A percentile compares a stretch with the other conserved stretches of the same genome.
Evolutionary conservation across 2,329 filamentous ascomycete species (phyloP).

Genomic region (Neofusicoccum parvum): DNA sequence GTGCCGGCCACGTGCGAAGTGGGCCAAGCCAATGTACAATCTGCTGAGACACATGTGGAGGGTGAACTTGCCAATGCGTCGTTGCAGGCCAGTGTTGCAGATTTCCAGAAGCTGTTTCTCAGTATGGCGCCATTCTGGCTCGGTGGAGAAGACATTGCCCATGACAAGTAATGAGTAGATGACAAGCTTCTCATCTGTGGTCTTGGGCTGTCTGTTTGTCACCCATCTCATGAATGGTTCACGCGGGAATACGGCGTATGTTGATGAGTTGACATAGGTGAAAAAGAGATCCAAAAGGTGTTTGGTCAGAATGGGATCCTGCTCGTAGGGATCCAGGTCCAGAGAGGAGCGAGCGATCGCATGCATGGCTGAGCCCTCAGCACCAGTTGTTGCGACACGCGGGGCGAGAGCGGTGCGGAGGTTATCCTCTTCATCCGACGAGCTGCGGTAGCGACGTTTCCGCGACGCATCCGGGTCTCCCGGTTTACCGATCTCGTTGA

Average conservation of each 20-base stretch:
- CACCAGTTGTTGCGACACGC: not conserved
- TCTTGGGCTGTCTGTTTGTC: constrained; percentile 50
- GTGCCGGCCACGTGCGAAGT: constrained; percentile 62
- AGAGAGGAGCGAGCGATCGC: not conserved
- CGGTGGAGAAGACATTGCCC: constrained; percentile 57
- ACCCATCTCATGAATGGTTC: constrained; percentile 59
- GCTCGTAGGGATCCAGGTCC: constrained; percentile 54
- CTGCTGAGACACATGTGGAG: constrained; percentile 69
- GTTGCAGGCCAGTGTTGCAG: constrained; percentile 3
- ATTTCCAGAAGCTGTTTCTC: constrained; percentile 13
- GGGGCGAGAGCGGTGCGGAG: not conserved
- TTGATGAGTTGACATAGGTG: constrained; percentile 55
- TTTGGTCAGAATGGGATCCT: constrained; percentile 52
- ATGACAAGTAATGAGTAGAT: constrained; percentile 62
- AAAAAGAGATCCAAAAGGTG: constrained; percentile 61
- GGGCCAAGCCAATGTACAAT: constrained; percentile 68
- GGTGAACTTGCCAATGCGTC: constrained; percentile 53
- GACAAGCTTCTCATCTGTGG: constrained; percentile 59
- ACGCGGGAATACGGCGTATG: constrained; percentile 60
- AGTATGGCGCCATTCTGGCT: constrained; percentile 54
- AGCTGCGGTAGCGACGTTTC: constrained; percentile 17
- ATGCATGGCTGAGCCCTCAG: not conserved
- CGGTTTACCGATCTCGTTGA: constrained; percentile 1
- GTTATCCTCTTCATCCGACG: constrained; percentile 1
- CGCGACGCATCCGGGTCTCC: constrained; percentile 2